Evolutionary conservation across 495 filamentous ascomycete genomes (phyloP), one percentile per base, ranked within the genome.

Genomic region (Xanthoparmelia taractica): DNA sequence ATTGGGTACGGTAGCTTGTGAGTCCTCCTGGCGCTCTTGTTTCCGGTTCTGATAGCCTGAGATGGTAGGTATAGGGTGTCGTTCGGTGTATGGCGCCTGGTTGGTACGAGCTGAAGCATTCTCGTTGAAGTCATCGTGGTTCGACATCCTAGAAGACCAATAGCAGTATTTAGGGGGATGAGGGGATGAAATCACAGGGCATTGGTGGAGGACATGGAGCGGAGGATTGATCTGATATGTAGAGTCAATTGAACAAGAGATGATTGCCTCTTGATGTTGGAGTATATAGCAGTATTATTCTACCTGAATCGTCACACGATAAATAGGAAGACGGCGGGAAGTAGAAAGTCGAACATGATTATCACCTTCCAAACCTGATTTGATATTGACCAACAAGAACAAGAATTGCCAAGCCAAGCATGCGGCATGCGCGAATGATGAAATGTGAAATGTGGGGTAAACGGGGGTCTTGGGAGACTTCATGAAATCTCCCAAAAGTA

Each of bases 51-150:
- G 76, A 67, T 87, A 89, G 7, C 75, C 73, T 67, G 83, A 77
- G n/a, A 88, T 73, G 23, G 84, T 88, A 20, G 85, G 85, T 33
- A 89, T 79, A 0, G 80, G 81, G 66, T 87, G 82, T 58, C 78
- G 77, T 7, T 75, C 71, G 15, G 74, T 81, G 69, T 86, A 85
- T 13, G 83, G 80, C 11, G 77, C 74, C 36, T 73, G 74, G 61
- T 83, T 77, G 27, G 76, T 78, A 52, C 76, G 76, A 25, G 69
- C 70, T 15, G 71, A 65, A n/a, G 74, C 76, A 37, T 81, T 73
- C 8, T 77, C 75, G 23, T 82, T 78, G 48, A 80, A 75, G 62
- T 82, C 79, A 4, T 77, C 75, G 45, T 68, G 65, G 29, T 66
- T 68, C 27, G 75, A 74, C 76, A 78, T 78, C 13, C 8, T 57